These are phyloP conservation scores for Rossbeevera mucosa DNA, from an alignment of 768 basidiomycete genomes.

Conservation along the genomic window DNA sequence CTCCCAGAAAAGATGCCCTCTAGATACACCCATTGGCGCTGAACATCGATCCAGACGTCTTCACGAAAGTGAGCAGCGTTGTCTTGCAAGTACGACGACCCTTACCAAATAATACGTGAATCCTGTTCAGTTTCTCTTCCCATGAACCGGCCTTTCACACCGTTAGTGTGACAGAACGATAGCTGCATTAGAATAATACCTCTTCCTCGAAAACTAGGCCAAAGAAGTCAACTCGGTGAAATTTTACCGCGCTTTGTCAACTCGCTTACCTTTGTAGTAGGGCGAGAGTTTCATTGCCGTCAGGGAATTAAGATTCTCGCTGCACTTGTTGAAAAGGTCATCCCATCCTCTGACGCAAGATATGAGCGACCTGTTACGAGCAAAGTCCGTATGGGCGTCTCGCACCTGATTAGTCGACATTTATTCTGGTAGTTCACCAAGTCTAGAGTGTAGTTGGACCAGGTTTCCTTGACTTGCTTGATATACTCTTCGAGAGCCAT, in stretches of 20 bases:
- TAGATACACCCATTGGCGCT: constrained; percentile 98
- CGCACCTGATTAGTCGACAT: constrained; percentile 86
- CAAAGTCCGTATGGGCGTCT: background rate
- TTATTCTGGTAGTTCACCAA: constrained; percentile 99
- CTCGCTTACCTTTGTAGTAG: constrained; percentile 82
- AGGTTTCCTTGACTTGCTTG: constrained; percentile 93
- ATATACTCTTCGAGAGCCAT: constrained; percentile 96
- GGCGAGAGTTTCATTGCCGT: constrained; percentile 97
- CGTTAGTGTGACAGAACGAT: constrained; percentile 5
- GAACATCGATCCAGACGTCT: constrained; percentile 99
- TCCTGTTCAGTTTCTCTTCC: constrained; percentile 95
- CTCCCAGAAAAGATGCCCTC: constrained; percentile 99
- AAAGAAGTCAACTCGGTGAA: constrained; percentile 2
- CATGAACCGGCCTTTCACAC: constrained; percentile 69
- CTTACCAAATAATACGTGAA: constrained; percentile 92
- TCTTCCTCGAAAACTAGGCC: constrained; percentile 82
- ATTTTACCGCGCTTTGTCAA: background rate
- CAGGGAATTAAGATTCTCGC: constrained; percentile 94
- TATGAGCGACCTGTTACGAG: constrained; percentile 3
- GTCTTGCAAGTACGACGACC: background rate
- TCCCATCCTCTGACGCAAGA: constrained; percentile 77
- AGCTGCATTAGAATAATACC: constrained; percentile 33
- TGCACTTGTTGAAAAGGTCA: constrained; percentile 93
- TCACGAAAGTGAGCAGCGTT: constrained; percentile 7
- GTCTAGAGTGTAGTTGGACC: constrained; percentile 94